Evolutionary conservation across 176 grass and related monocot genomes (phyloP).

Genomic region (Puccinellia tenuiflora): DNA sequence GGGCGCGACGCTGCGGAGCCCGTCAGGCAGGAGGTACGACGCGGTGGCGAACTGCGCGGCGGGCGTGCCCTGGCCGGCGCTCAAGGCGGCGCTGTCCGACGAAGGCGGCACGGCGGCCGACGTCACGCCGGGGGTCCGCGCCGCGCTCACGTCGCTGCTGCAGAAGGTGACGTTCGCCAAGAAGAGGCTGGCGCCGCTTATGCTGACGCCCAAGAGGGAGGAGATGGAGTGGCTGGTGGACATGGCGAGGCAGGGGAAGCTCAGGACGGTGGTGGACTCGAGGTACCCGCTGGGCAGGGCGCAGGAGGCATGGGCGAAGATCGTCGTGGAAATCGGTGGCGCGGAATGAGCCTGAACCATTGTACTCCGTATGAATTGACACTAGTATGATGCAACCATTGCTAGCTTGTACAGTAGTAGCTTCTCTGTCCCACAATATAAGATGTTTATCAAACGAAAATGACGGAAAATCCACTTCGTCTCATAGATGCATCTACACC

Average conservation of each 20-base stretch:
- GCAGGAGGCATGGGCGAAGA: conserved; percentile 67
- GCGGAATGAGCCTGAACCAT: background rate
- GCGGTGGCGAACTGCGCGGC: conserved; percentile 64
- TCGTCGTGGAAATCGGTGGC: conserved; percentile 58
- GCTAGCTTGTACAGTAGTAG: too few species aligned
- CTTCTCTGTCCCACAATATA: too few species aligned
- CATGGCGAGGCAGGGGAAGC: conserved; percentile 51
- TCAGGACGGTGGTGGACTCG: conserved; percentile 63
- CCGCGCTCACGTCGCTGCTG: conserved; percentile 33
- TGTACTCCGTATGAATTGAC: background rate
- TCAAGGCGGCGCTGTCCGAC: conserved; percentile 43
- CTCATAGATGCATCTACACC: too few species aligned
- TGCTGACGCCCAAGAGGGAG: conserved; percentile 42
- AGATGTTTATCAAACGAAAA: too few species aligned
- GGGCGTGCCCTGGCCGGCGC: conserved; percentile 43
- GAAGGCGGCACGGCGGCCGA: conserved; percentile 41
- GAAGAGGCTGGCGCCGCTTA: conserved; percentile 54
- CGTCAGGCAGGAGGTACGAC: conserved; percentile 45
- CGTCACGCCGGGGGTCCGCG: conserved; percentile 36
- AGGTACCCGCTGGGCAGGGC: conserved; percentile 41
- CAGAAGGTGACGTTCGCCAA: conserved; percentile 68
- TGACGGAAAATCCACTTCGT: too few species aligned
- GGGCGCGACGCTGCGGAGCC: conserved; percentile 52
- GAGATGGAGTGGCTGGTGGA: conserved; percentile 70
- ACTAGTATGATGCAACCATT: too few species aligned